Conservation (phyloP, 495 filamentous ascomycete genomes). For the Cudoniella acicularis region DNA sequence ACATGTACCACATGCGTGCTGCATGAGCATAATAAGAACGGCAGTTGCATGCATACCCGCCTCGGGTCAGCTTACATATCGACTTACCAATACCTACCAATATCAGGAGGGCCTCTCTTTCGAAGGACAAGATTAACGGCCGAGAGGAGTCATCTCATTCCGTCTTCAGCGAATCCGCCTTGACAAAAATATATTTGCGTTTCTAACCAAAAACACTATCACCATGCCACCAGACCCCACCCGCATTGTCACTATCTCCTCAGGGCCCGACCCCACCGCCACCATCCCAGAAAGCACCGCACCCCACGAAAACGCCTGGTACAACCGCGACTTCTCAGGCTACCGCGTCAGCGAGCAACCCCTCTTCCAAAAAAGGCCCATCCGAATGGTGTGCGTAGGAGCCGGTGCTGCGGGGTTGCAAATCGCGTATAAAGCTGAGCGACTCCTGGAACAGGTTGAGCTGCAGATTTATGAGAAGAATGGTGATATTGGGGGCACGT, state of each 20-base stretch:
- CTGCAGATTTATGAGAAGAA: slow-evolving; percentile 80
- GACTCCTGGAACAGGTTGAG: slow-evolving; percentile 33
- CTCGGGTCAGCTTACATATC: too few relatives aligned
- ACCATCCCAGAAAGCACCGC: slow-evolving; percentile 5
- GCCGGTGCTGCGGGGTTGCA: slow-evolving; percentile 9
- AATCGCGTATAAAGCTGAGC: slow-evolving; percentile 8
- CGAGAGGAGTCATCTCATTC: too few relatives aligned
- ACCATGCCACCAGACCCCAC: slow-evolving; percentile 10
- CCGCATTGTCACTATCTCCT: slow-evolving; percentile 1
- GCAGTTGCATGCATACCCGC: too few relatives aligned
- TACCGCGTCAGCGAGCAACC: slow-evolving; percentile 11
- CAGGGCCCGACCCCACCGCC: slow-evolving; percentile 5
- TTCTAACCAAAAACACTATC: not conserved
- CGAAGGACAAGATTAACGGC: too few relatives aligned
- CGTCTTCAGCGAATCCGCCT: too few relatives aligned
- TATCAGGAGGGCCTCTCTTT: too few relatives aligned
- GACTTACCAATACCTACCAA: too few relatives aligned
- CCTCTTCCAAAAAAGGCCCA: not conserved
- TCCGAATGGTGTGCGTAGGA: slow-evolving; percentile 11
- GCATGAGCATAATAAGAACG: too few relatives aligned
- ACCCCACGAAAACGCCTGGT: slow-evolving; percentile 15
- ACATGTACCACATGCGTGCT: too few relatives aligned
- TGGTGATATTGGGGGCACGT: slow-evolving; percentile 56
- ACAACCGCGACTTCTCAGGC: slow-evolving; percentile 16
- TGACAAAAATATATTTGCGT: too few relatives aligned